Evolutionary conservation across 108 stramenopile species (phyloP), one percentile per base, ranked within the genome.

Genomic region (Cylindrotheca closterium): DNA sequence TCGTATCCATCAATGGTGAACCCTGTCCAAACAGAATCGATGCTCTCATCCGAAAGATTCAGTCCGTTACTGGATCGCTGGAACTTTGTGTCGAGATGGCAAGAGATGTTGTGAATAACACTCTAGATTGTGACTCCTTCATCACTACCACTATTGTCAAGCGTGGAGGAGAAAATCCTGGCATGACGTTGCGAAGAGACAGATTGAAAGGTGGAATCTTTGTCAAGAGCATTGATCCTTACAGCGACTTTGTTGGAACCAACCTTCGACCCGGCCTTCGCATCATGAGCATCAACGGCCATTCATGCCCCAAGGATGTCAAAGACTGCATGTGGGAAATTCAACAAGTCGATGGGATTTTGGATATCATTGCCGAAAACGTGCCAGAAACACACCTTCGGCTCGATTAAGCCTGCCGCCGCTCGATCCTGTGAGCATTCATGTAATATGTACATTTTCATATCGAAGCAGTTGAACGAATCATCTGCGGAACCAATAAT

Each of bases 1-100:
- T 69, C 22, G 27, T 54, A 15, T 1, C 29, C 21, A 69, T 69
- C 60, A 69, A 69, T 46, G 60, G 60, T 8, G 15, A 57, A 26
- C 19, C 48, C 15, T 52, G 52, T 23, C 60, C 60, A 18, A n/a
- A 22, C 1, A 51, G 4, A 7, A 42, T 55, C 15, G 30, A 7
- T 24, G 68, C 60, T 3, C 60, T 60, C 33, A 46, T 69, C 15
- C 37, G 7, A 15, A 42, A 10, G 37, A 42, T 42, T 42, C 37
- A 15, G 15, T 10, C 7, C 10, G 15, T 15, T 7, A 15, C 15
- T 7, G 37, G 37, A 42, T 10, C 7, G 37, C 37, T 42, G 15
- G 37, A 42, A 42, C 37, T 42, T 42, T 10, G 10, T 15, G 37
- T 42, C 7, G 37, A 42, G 37, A 15, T 42, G 10, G 37, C 7